Evolutionary conservation across 2,329 filamentous ascomycete species (phyloP), one percentile per base, ranked within the genome.

Genomic region (Allantophomopsis lycopodina): DNA sequence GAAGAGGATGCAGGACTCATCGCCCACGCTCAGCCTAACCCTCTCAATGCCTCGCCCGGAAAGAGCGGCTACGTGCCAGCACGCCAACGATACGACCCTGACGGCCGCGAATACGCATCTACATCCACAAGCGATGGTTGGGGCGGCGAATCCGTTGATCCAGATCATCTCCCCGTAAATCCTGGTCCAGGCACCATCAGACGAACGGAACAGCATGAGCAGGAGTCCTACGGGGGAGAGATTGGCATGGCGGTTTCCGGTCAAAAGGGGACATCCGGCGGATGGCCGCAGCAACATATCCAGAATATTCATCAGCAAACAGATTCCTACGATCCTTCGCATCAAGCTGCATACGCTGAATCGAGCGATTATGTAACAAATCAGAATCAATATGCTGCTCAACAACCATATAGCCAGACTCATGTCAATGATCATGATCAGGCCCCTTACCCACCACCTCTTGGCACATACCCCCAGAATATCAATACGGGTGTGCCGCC

Each of bases 1-100:
- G 36, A 17, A 11, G 54, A 56, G 44, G 48, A 44, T 13, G 48
- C 48, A 13, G 49, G 50, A 10, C 37, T 56, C 18, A 55, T 56
- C 23, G 43, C 45, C 16, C 40, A 55, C 38, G 53, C 54, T 16
- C 51, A 56, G 35, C 53, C 52, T 12, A 45, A 55, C 36, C 49
- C 54, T 2, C 35, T 38, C 5, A 33, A 35, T 7, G 10, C 4
- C 6, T 14, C 17, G 14, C 12, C 23, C 13, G 32, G 38, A 32
- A 38, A 20, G 3, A 40, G 44, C 10, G 41, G 42, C 5, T 55
- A 57, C 35, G 42, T 47, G 2, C 52, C 54, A 13, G 51, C 53
- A 12, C 41, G 44, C 28, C 46, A 55, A 40, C 41, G 54, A 40
- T 55, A 55, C 37, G 51, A 54, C 42, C 30, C 35, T 1, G 41